phyloP scores from a whole-genome alignment of 345 rosid species.

The Lepidium sativum region DNA sequence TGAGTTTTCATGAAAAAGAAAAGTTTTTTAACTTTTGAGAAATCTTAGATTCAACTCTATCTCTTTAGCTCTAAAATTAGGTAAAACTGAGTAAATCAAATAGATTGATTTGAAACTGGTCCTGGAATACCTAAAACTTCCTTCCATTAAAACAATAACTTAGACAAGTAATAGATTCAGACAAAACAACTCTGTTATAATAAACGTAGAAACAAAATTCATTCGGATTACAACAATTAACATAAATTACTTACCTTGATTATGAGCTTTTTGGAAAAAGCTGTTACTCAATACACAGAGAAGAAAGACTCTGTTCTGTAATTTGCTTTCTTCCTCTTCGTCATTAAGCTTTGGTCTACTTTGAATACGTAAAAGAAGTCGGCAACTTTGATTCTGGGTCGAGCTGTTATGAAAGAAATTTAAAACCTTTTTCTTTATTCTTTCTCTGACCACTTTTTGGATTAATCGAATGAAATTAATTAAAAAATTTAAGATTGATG shows the following conservation, averaged over 20 bases:
- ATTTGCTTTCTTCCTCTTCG: neutral
- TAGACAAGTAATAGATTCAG: neutral
- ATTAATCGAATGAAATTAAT: constrained; percentile 6
- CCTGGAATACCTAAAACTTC: neutral
- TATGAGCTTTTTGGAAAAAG: too few species aligned
- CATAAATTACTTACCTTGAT: constrained; percentile 15
- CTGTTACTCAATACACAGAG: too few species aligned
- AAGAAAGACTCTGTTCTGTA: neutral
- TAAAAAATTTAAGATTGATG: neutral
- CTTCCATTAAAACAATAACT: neutral
- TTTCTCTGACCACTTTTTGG: constrained; percentile 22
- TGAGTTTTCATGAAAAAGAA: constrained; percentile 17
- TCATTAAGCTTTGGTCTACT: constrained; percentile 3
- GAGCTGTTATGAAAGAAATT: constrained; percentile 21
- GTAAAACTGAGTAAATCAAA: constrained; percentile 7
- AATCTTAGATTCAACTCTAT: constrained; percentile 18
- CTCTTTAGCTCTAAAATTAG: constrained; percentile 2
- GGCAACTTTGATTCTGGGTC: constrained; percentile 20
- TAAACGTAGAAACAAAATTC: neutral
- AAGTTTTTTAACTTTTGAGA: neutral
- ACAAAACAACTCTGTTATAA: neutral
- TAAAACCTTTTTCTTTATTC: neutral
- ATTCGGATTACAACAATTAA: neutral
- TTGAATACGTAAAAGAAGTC: constrained; percentile 21
- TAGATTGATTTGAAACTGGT: neutral